Percentiles rank a stretch among this genome's conserved stretches.
phyloP scores from a whole-genome alignment of 2,329 filamentous ascomycete species.

The Zymoseptoria ardabiliae region DNA sequence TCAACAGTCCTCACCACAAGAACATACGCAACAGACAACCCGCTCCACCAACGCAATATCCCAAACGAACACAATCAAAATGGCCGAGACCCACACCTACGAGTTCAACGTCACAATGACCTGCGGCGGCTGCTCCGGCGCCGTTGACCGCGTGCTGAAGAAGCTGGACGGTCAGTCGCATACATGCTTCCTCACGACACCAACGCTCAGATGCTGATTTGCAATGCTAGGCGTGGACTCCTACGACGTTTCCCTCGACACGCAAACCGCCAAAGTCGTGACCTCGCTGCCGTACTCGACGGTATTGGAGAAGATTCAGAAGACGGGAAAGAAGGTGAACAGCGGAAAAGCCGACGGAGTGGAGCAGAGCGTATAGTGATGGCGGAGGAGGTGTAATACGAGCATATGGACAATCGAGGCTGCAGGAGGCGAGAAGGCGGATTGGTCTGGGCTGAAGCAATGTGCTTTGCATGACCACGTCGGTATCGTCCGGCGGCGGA shows the following conservation, averaged over 20 bases:
- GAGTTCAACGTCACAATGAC: conserved; percentile 92
- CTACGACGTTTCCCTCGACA: conserved; percentile 81
- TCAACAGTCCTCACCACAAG: too few relatives aligned
- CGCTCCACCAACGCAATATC: too few relatives aligned
- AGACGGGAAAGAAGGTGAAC: conserved; percentile 91
- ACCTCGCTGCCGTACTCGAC: conserved; percentile 69
- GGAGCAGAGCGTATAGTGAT: conserved; percentile 14
- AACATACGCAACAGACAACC: too few relatives aligned
- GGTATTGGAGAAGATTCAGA: conserved; percentile 81
- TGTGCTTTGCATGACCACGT: too few relatives aligned
- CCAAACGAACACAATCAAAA: conserved; percentile 42
- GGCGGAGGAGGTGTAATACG: background rate
- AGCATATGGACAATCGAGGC: background rate
- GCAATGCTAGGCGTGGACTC: conserved; percentile 65
- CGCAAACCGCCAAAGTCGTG: conserved; percentile 71
- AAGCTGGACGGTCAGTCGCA: conserved; percentile 43
- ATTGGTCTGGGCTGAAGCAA: too few relatives aligned
- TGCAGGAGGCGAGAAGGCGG: too few relatives aligned
- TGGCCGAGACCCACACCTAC: conserved; percentile 75
- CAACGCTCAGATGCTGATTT: background rate
- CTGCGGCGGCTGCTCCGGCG: conserved; percentile 93
- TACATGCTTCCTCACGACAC: background rate
- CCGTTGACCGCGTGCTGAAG: conserved; percentile 83
- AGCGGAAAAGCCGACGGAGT: conserved; percentile 64
- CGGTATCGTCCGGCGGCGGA: too few relatives aligned